Evolutionary conservation across 768 basidiomycete genomes (phyloP), one percentile per base, ranked within the genome.

Genomic region (Termitomyces bulborhizus): DNA sequence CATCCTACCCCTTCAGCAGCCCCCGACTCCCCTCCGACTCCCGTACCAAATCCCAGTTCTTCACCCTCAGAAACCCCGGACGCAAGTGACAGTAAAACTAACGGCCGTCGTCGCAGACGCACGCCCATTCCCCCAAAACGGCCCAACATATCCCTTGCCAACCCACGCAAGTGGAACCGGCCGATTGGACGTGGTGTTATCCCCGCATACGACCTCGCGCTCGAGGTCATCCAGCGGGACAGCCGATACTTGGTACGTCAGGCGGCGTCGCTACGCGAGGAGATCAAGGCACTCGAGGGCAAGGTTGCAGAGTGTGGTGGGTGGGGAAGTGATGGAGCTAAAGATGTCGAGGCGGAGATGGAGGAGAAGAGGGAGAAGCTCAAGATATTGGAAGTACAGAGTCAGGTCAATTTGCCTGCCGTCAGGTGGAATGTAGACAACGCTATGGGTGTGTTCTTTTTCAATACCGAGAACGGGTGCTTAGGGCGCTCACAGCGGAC

Each of bases 131-230:
- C 62, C 13, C 66, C 70, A 0, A 66, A 68, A 34, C 76, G 87
- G 18, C 79, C 86, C 4, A 57, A 67, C 13, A 85, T 86, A 47
- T 79, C 77, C 24, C 64, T 76, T 8, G 70, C 72, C 42, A 70
- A 69, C 1, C 85, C 84, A 2, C 74, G 81, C 24, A 67, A 80
- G 68, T 91, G 86, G 86, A 82, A 81, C 46, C 63, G 80, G 15
- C 85, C 89, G 4, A 67, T 91, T 4, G 77, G 74, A 12, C 66
- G 68, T 21, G 86, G 86, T 6, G 78, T 84, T 7, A 69, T 91
- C 27, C 87, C 87, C 2, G 88, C 84, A 4, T 97, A 93, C 63
- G 96, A 98, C 71, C 80, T 88, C 53, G 93, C 95, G 1, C 71
- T 98, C 43, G 75, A 81, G 56, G 75, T 85, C 60, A 81, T 98